These are phyloP conservation scores for Cyberlindnera nakhonratchasimensis DNA, from an alignment of 805 yeast species.

Conservation along the genomic window DNA sequence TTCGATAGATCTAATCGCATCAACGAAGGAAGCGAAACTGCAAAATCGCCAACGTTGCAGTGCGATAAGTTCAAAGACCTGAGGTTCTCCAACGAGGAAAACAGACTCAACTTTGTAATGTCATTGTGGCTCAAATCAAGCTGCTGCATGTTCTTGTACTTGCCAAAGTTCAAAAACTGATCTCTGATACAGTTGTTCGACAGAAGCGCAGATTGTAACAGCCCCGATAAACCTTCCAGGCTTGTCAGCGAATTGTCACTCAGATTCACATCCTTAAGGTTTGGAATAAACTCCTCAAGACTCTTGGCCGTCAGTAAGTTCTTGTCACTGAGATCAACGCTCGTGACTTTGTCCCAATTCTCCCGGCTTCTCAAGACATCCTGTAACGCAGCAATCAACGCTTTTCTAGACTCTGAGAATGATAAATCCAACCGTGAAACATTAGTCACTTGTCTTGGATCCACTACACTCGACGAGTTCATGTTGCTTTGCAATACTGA, in stretches of 20 bases:
- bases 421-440: slow-evolving; percentile 42
- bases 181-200: slow-evolving; percentile 21
- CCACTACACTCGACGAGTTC: slow-evolving; percentile 10
- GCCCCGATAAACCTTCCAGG: slow-evolving; percentile 25
- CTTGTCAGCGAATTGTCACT: slow-evolving; percentile 18
- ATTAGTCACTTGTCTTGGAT: slow-evolving; percentile 34
- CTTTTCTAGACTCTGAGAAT: slow-evolving; percentile 42
- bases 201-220: slow-evolving; percentile 11
- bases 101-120: slow-evolving; percentile 34
- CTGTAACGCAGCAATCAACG: slow-evolving; percentile 40
- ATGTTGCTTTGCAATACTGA: neutral
- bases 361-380: slow-evolving; percentile 33
- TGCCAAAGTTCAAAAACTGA: slow-evolving; percentile 20
- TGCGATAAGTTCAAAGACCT: slow-evolving; percentile 27
- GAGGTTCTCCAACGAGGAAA: slow-evolving; percentile 25
- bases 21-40: slow-evolving; percentile 13
- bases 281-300: slow-evolving; percentile 40
- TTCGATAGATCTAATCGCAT: slow-evolving; percentile 14
- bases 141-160: slow-evolving; percentile 24
- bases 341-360: slow-evolving; percentile 39
- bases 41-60: slow-evolving; percentile 35
- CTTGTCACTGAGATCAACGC: slow-evolving; percentile 33
- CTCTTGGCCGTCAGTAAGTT: slow-evolving; percentile 38
- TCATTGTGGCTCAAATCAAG: slow-evolving; percentile 39
- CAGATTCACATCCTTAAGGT: slow-evolving; percentile 17